Evolutionary conservation across 2,329 filamentous ascomycete genomes (phyloP).

Genomic region (Zymoseptoria ardabiliae): DNA sequence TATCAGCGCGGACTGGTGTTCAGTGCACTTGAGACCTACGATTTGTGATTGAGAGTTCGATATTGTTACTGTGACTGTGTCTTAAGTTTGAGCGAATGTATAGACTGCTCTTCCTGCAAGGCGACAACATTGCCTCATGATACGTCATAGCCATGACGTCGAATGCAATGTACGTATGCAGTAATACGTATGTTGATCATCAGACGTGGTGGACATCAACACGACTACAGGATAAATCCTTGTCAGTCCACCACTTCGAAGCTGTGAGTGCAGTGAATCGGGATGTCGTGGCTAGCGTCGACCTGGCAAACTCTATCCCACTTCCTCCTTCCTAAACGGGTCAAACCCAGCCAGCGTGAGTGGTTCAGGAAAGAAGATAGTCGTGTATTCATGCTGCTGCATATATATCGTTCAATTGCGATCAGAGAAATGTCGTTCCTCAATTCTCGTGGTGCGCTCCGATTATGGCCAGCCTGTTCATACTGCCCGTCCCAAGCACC

Average conservation of each 20-base stretch:
- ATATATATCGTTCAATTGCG: neutral
- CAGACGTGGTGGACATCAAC: neutral
- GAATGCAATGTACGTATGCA: neutral
- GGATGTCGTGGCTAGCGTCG: too few relatives aligned
- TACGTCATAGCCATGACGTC: slow-evolving; percentile 1
- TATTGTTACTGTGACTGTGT: neutral
- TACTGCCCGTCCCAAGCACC: neutral
- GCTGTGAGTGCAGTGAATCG: too few relatives aligned
- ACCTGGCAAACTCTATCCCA: too few relatives aligned
- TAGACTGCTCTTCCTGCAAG: too few relatives aligned
- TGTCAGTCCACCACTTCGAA: too few relatives aligned
- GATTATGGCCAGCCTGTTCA: neutral
- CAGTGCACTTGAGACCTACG: neutral
- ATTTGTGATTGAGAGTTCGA: neutral
- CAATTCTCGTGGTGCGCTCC: neutral
- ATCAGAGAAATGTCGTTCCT: neutral
- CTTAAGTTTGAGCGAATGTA: neutral
- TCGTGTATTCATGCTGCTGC: neutral
- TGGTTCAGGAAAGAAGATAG: too few relatives aligned
- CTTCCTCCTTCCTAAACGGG: too few relatives aligned
- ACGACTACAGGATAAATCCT: too few relatives aligned
- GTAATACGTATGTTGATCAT: neutral
- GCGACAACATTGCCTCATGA: neutral
- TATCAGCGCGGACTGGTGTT: neutral
- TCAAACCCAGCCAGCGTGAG: too few relatives aligned